Conservation (phyloP, 2,329 filamentous ascomycete species). For the Pseudogymnoascus sp. region DNA sequence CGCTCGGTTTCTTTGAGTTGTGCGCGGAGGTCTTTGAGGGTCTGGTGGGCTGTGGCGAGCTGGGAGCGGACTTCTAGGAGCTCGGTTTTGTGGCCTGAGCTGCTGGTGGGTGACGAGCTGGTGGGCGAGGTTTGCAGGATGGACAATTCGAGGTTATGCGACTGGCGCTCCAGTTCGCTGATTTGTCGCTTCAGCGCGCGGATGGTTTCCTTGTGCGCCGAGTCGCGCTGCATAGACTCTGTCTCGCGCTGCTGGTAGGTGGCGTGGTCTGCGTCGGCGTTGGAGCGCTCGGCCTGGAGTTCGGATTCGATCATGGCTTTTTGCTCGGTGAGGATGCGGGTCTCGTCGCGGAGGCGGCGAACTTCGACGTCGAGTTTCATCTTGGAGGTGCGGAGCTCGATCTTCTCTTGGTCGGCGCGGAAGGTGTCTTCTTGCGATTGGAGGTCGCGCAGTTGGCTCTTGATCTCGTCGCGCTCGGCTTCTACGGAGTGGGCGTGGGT, state of each 20-base stretch:
- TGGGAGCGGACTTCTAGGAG: slow-evolving; percentile 52
- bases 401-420: slow-evolving; percentile 59
- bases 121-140: slow-evolving; percentile 40
- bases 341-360: slow-evolving; percentile 58
- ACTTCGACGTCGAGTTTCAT: slow-evolving; percentile 62
- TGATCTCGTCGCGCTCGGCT: slow-evolving; percentile 60
- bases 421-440: slow-evolving; percentile 49
- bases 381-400: slow-evolving; percentile 61
- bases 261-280: slow-evolving; percentile 42
- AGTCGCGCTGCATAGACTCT: slow-evolving; percentile 58
- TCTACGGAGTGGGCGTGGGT: slow-evolving; percentile 50
- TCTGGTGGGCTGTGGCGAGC: slow-evolving; percentile 52
- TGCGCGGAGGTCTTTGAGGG: slow-evolving; percentile 46
- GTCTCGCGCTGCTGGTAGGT: slow-evolving; percentile 48
- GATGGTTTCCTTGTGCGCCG: slow-evolving; percentile 53
- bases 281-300: slow-evolving; percentile 59
- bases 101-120: slow-evolving; percentile 38
- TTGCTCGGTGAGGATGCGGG: slow-evolving; percentile 47
- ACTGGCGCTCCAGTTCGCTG: slow-evolving; percentile 57
- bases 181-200: slow-evolving; percentile 59
- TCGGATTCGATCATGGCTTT: slow-evolving; percentile 54
- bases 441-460: slow-evolving; percentile 50
- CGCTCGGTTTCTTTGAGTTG: slow-evolving; percentile 45
- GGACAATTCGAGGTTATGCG: slow-evolving; percentile 57
- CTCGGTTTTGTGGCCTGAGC: slow-evolving; percentile 50